These are phyloP conservation scores for Solanum medicagineum DNA, from an alignment of 257 asterid genomes.

Conservation along the genomic window DNA sequence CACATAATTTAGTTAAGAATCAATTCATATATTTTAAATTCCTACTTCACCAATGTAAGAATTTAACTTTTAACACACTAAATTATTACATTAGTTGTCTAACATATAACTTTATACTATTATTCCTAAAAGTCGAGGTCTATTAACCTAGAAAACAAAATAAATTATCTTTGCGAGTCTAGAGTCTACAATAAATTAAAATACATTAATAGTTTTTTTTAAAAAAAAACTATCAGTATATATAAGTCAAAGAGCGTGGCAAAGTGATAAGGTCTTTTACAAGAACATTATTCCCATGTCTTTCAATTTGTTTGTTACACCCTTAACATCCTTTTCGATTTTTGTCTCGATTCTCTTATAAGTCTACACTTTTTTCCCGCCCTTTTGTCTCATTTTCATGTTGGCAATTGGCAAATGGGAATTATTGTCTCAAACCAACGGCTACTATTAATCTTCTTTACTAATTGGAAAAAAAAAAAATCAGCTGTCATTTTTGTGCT, in stretches of 20 bases:
- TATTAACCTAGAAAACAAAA: neutral
- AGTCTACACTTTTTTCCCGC: conserved; percentile 18
- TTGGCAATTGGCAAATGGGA: conserved; percentile 4
- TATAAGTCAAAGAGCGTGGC: neutral
- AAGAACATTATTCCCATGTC: neutral
- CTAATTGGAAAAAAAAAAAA: neutral
- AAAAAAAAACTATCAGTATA: neutral
- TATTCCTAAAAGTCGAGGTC: neutral
- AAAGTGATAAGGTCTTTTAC: neutral
- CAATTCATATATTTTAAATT: too few species aligned
- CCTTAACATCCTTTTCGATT: conserved; percentile 14
- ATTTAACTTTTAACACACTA: too few species aligned
- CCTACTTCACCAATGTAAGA: too few species aligned
- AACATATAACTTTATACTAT: too few species aligned
- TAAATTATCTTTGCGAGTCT: neutral
- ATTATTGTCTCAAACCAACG: conserved; percentile 18
- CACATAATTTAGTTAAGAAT: neutral
- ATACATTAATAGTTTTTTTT: too few species aligned
- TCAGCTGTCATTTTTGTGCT: neutral
- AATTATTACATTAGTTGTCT: neutral
- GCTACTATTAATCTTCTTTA: neutral
- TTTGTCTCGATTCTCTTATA: neutral
- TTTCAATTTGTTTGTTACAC: neutral
- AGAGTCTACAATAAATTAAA: too few species aligned
- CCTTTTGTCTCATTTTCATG: conserved; percentile 9